Conservation (phyloP, 2,329 filamentous ascomycete genomes). For the Simplicillium sp. region DNA sequence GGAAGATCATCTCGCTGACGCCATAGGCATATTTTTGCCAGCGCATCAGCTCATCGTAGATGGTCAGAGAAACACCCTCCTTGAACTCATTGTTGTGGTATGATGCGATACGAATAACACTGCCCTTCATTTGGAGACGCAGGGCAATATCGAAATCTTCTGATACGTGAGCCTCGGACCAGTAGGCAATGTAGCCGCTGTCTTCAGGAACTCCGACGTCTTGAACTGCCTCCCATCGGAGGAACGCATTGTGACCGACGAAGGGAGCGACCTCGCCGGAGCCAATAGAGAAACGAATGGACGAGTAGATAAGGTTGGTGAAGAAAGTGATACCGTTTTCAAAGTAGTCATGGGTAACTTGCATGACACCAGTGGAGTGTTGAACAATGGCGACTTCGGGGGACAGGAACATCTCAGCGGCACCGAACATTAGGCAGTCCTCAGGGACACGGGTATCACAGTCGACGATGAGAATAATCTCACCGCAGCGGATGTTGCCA, state of each 20-base stretch:
- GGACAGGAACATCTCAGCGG: conserved; percentile 60
- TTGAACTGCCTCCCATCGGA: conserved; percentile 49
- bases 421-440: conserved; percentile 61
- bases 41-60: conserved; percentile 62
- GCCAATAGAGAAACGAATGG: conserved; percentile 60
- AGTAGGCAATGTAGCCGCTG: conserved; percentile 56
- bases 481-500: conserved; percentile 51
- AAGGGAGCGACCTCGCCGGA: conserved; percentile 67
- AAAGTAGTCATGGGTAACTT: conserved; percentile 62
- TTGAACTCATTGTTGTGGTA: conserved; percentile 64
- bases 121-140: conserved; percentile 59
- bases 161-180: conserved; percentile 68
- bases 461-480: conserved; percentile 58
- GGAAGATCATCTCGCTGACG: conserved; percentile 62
- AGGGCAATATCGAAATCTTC: conserved; percentile 72
- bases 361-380: conserved; percentile 67
- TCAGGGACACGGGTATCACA: conserved; percentile 59
- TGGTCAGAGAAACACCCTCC: conserved; percentile 63
- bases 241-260: conserved; percentile 68
- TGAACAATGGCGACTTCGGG: conserved; percentile 65
- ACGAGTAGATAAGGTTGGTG: conserved; percentile 67
- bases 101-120: conserved; percentile 57
- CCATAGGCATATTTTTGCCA: conserved; percentile 71
- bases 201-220: conserved; percentile 32
- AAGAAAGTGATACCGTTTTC: conserved; percentile 70